A percentile compares a stretch with the other conserved stretches of the same genome.
Conservation (phyloP, 129 eudicot genomes). For the Pseudognaphalium luteoalbum region DNA sequence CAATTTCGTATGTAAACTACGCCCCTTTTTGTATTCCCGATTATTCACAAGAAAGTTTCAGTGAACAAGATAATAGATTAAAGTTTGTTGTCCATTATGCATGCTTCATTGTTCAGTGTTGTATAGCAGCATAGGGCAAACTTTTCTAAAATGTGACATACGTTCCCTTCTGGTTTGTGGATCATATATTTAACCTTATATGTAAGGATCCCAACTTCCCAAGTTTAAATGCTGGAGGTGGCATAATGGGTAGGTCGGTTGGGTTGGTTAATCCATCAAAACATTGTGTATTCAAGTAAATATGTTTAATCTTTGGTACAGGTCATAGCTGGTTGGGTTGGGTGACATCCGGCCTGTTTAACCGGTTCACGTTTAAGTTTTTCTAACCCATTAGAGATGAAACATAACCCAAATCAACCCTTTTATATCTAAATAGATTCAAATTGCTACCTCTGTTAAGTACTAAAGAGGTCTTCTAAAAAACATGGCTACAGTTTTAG, state of each 20-base stretch:
- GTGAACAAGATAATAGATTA: slow-evolving; percentile 2
- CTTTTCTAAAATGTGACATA: background rate
- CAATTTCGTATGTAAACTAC: background rate
- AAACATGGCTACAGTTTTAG: slow-evolving; percentile 57
- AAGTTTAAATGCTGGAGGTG: background rate
- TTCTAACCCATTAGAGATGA: background rate
- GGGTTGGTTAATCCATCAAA: background rate
- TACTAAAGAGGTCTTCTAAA: slow-evolving; percentile 25
- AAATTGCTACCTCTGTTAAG: background rate
- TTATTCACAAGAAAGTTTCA: background rate
- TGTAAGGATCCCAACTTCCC: background rate
- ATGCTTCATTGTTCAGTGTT: background rate
- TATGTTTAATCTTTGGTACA: background rate
- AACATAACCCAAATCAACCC: background rate
- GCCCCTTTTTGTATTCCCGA: background rate
- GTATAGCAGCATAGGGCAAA: background rate
- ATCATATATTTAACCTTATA: background rate
- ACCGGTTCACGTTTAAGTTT: background rate
- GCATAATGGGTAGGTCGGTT: background rate
- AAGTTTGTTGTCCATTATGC: background rate
- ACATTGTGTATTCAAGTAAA: background rate
- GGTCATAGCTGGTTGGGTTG: background rate
- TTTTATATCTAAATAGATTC: background rate
- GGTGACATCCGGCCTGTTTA: background rate
- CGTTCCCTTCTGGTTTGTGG: background rate